Base-by-base conservation (phyloP, 352 stramenopile genomes). In the Aphanomyces cochlioides region DNA sequence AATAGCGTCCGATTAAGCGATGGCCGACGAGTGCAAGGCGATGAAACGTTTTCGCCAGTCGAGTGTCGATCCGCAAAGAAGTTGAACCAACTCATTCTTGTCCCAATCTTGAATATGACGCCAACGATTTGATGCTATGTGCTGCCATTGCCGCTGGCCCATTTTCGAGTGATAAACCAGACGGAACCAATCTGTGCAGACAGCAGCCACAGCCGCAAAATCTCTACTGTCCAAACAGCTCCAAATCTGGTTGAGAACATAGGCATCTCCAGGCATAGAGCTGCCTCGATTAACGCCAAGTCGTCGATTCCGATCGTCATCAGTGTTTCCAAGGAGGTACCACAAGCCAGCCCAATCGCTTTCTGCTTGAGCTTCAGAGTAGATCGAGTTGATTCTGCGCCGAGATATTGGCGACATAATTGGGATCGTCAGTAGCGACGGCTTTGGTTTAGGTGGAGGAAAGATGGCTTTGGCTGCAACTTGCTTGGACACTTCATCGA, bases 21-120 rank as follows among this genome's bases (percentile, higher is more conserved):
- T 28, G 28, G 48, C 40, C 10, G 13, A 70, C 64, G n/a, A 37
- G 40, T 70, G 64, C 40, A 70, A 15, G 4, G 64, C 34, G 39
- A 70, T 70, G 39, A 54, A 70, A 10, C 64, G 64, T 34, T 70
- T 47, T n/a, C 64, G 36, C 64, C 64, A 70, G 54, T 70, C 64
- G 17, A 2, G 28, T 1, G 53, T 38, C 13, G 64, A 13, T 37
- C 54, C 54, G 12, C 45, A 61, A 7, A 70, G 10, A 0, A 17
- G 8, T 5, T 13, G 4, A 5, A 70, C 47, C 7, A 54, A 10
- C 4, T n/a, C 17, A 34, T 69, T 47, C 15, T 13, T 47, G 15
- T 61, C 64, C 21, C 53, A 70, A 4, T 45, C 47, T 7, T 19
- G n/a, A 17, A 61, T 40, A 19, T 21, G 64, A 21, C 21, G 53